Percentiles rank a stretch among this genome's conserved stretches.
phyloP scores from a whole-genome alignment of 371 early-diverging fungal genomes.

The Mucor piriformis region DNA sequence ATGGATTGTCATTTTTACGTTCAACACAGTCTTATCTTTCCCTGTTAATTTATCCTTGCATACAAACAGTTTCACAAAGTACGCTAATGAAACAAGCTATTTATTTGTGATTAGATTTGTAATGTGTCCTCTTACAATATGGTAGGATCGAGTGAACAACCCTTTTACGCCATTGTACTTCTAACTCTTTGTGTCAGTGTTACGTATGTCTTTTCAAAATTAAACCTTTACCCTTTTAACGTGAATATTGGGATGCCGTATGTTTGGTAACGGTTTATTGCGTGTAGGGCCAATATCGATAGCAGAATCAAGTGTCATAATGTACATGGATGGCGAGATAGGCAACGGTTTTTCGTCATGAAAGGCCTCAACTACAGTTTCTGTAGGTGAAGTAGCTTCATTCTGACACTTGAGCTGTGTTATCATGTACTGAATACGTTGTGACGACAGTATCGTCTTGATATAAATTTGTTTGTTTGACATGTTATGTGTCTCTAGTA shows the following conservation, averaged over 20 bases:
- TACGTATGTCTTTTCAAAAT: neutral
- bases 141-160: slow-evolving; percentile 8
- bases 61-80: slow-evolving; percentile 11
- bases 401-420: neutral
- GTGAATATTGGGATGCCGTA: neutral
- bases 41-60: slow-evolving; percentile 2
- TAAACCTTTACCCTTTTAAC: neutral
- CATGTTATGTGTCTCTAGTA: slow-evolving; percentile 2
- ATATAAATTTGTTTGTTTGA: slow-evolving; percentile 6
- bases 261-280: slow-evolving; percentile 3
- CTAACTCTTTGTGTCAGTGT: neutral
- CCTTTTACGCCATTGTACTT: slow-evolving; percentile 8
- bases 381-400: slow-evolving; percentile 10
- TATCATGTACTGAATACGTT: neutral
- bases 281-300: neutral
- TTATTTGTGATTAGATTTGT: too few species aligned
- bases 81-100: neutral
- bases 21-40: slow-evolving; percentile 10
- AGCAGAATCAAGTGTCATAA: slow-evolving; percentile 2
- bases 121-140: too few species aligned
- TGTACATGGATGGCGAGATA: neutral
- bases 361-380: slow-evolving; percentile 7
- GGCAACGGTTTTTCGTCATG: neutral
- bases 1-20: slow-evolving; percentile 2
- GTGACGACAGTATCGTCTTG: neutral